phyloP scores from a whole-genome alignment of 164 flowering plant genomes.

The Vitis rupestris region DNA sequence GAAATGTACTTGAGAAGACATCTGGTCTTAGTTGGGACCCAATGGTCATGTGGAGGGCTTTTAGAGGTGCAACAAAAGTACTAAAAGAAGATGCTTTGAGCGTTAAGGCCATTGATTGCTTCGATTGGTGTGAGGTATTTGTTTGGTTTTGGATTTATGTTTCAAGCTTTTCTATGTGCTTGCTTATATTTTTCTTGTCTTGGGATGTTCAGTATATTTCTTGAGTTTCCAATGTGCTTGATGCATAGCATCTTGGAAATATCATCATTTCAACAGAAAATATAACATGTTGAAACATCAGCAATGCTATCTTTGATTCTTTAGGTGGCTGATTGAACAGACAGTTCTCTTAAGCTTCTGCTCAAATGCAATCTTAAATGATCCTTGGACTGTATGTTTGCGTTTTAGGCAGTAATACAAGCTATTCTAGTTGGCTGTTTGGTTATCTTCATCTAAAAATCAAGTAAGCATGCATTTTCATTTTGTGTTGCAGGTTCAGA shows the following conservation, averaged over 20 bases:
- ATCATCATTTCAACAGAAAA: background rate
- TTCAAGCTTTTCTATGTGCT: background rate
- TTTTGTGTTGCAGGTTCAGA: constrained; percentile 56
- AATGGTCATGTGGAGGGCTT: constrained; percentile 85
- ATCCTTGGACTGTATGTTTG: background rate
- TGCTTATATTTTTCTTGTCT: background rate
- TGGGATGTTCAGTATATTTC: background rate
- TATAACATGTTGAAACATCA: background rate
- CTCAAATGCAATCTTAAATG: background rate
- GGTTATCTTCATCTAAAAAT: background rate
- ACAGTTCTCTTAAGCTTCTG: background rate
- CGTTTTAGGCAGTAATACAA: background rate
- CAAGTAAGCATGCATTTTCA: constrained; percentile 2
- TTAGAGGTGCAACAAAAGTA: constrained; percentile 39
- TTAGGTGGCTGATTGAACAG: background rate
- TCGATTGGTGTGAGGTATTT: constrained; percentile 84
- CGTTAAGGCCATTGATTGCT: constrained; percentile 78
- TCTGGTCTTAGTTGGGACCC: constrained; percentile 93
- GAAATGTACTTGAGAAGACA: constrained; percentile 53
- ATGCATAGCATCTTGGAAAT: background rate
- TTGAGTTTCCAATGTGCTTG: background rate
- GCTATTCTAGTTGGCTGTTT: background rate
- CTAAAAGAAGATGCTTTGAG: constrained; percentile 37
- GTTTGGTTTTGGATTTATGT: background rate
- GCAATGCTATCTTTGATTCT: background rate